Conservation (phyloP, 768 basidiomycete genomes). For the Rhodotorula paludigena region DNA sequence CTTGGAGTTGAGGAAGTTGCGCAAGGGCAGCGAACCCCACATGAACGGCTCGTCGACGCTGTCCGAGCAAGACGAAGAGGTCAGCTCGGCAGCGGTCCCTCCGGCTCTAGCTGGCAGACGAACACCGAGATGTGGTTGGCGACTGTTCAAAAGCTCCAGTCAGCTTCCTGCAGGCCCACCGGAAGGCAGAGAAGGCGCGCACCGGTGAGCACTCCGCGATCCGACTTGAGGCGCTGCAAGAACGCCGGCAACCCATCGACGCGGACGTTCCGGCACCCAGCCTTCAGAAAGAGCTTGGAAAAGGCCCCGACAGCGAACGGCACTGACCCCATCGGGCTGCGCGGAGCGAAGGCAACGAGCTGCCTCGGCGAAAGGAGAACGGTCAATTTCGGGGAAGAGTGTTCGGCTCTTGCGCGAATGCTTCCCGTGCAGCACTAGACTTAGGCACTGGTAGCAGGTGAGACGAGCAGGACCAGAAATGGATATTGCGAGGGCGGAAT, state of each 20-base stretch:
- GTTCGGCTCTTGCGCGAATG: too few relatives aligned
- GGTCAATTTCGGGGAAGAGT: too few relatives aligned
- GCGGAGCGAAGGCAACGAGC: not conserved
- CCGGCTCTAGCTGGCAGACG: conserved; percentile 41
- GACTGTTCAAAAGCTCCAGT: conserved; percentile 52
- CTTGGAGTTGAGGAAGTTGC: conserved; percentile 57
- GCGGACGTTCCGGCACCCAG: conserved; percentile 60
- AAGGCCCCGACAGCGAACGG: conserved; percentile 58
- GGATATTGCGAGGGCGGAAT: too few relatives aligned
- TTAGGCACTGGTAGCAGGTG: too few relatives aligned
- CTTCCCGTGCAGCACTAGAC: too few relatives aligned
- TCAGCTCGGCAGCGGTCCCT: not conserved
- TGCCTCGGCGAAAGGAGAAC: not conserved
- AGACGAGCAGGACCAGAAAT: too few relatives aligned
- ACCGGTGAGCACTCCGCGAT: conserved; percentile 72
- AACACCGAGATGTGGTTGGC: conserved; percentile 92
- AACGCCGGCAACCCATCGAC: conserved; percentile 68
- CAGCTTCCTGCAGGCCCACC: not conserved
- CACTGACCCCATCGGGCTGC: conserved; percentile 22
- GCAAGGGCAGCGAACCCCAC: conserved; percentile 78
- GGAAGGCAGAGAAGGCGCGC: conserved; percentile 36
- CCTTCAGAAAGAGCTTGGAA: conserved; percentile 70
- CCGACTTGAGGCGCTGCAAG: conserved; percentile 57
- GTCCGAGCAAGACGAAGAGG: not conserved
- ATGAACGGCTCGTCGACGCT: conserved; percentile 76